Evolutionary conservation across 2,329 filamentous ascomycete species (phyloP).

Genomic region (Colletotrichum australisinense): DNA sequence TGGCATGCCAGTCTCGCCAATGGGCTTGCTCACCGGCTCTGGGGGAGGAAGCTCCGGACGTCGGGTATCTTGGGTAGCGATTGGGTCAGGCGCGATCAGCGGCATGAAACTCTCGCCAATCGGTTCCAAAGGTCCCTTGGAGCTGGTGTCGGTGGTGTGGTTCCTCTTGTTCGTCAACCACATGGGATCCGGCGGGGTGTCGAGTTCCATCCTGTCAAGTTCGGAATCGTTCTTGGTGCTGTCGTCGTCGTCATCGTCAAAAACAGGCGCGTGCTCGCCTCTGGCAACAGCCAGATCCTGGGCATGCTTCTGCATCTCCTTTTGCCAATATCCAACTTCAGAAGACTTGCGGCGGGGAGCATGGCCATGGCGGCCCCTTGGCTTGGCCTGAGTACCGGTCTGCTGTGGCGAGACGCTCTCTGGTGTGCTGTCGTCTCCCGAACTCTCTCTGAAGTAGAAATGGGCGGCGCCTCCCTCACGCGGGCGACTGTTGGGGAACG

Average conservation of each 20-base stretch:
- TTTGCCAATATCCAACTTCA: constrained; percentile 78
- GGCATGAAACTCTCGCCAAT: constrained; percentile 37
- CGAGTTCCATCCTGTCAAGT: constrained; percentile 55
- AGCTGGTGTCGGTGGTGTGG: constrained; percentile 21
- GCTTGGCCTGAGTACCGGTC: constrained; percentile 39
- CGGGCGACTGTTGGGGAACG: constrained; percentile 79
- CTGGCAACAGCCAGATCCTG: constrained; percentile 69
- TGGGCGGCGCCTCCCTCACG: constrained; percentile 78
- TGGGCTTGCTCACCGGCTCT: constrained; percentile 10
- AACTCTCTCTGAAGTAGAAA: constrained; percentile 75
- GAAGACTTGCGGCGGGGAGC: constrained; percentile 68
- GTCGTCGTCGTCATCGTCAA: constrained; percentile 41
- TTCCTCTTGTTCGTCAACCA: constrained; percentile 52
- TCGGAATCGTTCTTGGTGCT: constrained; percentile 48
- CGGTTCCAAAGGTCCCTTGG: constrained; percentile 8
- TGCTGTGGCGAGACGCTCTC: constrained; percentile 50
- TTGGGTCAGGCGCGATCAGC: constrained; percentile 18
- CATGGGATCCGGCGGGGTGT: constrained; percentile 52
- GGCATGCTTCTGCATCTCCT: constrained; percentile 83
- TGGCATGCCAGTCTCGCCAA: constrained; percentile 28
- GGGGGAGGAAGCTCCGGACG: constrained; percentile 22
- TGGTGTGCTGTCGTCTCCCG: constrained; percentile 63
- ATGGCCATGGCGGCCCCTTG: constrained; percentile 36
- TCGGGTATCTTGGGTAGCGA: constrained; percentile 11
- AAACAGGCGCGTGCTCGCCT: constrained; percentile 33